Evolutionary conservation across 164 flowering plant genomes (phyloP).

Genomic region (Kingdonia uniflora): DNA sequence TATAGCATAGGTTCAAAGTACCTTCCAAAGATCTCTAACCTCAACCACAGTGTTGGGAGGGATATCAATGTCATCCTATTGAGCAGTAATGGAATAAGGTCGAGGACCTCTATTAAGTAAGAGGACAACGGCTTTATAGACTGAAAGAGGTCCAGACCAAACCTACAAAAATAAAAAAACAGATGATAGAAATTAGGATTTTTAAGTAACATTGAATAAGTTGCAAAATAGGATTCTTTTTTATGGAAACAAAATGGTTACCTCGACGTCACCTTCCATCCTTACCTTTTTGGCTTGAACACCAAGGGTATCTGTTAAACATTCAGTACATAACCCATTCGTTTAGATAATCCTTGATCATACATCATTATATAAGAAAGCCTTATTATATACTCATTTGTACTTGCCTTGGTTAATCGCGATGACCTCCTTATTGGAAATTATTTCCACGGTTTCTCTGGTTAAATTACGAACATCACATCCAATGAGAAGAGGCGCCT

Average conservation of each 20-base stretch:
- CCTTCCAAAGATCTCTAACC: constrained; percentile 80
- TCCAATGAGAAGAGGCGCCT: constrained; percentile 92
- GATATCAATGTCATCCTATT: constrained; percentile 70
- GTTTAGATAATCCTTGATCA: not conserved
- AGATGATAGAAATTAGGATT: too few species aligned
- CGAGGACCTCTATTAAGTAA: constrained; percentile 39
- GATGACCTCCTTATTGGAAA: constrained; percentile 67
- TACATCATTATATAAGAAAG: too few species aligned
- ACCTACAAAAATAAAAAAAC: constrained; percentile 28
- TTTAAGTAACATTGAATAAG: too few species aligned
- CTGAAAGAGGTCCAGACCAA: constrained; percentile 78
- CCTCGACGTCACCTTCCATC: constrained; percentile 60
- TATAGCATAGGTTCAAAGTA: too few species aligned
- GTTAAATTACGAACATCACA: constrained; percentile 62
- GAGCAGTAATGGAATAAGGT: constrained; percentile 35
- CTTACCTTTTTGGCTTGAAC: constrained; percentile 75
- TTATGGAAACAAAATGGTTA: too few species aligned
- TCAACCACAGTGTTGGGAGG: constrained; percentile 30
- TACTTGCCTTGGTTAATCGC: constrained; percentile 66
- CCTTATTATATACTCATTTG: not conserved
- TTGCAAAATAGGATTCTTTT: too few species aligned
- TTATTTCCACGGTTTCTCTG: constrained; percentile 54
- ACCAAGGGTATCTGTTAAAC: constrained; percentile 49
- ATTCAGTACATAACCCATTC: not conserved
- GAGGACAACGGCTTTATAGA: constrained; percentile 46